These are phyloP conservation scores for Colletotrichum cuscutae DNA, from an alignment of 2,329 filamentous ascomycete species.

Conservation along the genomic window DNA sequence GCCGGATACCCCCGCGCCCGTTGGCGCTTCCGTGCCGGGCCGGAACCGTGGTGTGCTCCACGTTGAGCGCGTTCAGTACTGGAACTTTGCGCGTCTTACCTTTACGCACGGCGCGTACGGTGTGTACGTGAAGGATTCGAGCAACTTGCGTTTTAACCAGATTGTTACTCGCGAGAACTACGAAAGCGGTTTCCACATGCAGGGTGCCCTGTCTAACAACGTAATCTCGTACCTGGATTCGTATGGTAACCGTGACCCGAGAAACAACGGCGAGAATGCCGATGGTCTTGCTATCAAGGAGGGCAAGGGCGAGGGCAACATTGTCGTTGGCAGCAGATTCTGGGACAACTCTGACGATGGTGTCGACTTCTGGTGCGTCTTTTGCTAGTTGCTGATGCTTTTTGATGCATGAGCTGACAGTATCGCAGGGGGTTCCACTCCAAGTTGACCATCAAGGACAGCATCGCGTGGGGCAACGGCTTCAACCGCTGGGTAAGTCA, in stretches of 20 bases:
- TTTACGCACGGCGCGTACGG: slow-evolving; percentile 50
- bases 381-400: too few relatives aligned
- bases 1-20: slow-evolving; percentile 50
- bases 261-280: slow-evolving; percentile 58
- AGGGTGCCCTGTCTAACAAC: slow-evolving; percentile 41
- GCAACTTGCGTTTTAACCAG: slow-evolving; percentile 48
- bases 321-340: slow-evolving; percentile 51
- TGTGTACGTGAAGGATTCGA: slow-evolving; percentile 47
- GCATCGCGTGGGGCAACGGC: slow-evolving; percentile 57
- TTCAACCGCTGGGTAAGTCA: slow-evolving; percentile 51
- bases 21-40: slow-evolving; percentile 51
- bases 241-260: slow-evolving; percentile 51
- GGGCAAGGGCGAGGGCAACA: slow-evolving; percentile 54
- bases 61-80: slow-evolving; percentile 47
- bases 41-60: slow-evolving; percentile 58
- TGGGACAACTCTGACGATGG: slow-evolving; percentile 60
- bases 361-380: slow-evolving; percentile 46
- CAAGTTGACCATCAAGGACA: slow-evolving; percentile 54
- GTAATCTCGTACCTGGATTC: slow-evolving; percentile 50
- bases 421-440: slow-evolving; percentile 43
- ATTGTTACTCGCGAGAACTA: slow-evolving; percentile 49
- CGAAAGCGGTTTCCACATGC: slow-evolving; percentile 49
- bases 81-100: slow-evolving; percentile 50
- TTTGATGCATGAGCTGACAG: neutral
- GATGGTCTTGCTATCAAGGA: slow-evolving; percentile 57